These are phyloP conservation scores for Solanum paucissectum DNA, from an alignment of 257 asterid species.

Conservation along the genomic window DNA sequence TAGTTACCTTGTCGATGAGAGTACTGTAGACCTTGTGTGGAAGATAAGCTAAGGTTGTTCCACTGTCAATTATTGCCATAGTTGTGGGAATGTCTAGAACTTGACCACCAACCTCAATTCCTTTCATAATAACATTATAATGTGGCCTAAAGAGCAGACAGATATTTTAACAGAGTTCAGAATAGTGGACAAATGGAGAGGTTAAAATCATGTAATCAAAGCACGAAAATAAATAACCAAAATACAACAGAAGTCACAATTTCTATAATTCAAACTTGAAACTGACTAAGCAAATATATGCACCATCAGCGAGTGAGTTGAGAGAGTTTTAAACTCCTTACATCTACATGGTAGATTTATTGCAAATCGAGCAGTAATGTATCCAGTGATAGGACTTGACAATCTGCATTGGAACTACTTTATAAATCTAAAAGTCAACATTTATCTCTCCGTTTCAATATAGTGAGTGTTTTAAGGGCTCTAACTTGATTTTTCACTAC, in stretches of 20 bases:
- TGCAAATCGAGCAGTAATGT: not conserved
- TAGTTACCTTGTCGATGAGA: constrained; percentile 36
- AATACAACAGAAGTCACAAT: not conserved
- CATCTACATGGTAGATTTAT: not conserved
- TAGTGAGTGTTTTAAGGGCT: not conserved
- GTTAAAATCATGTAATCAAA: not conserved
- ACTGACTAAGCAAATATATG: not conserved
- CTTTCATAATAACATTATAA: constrained; percentile 57
- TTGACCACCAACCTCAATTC: constrained; percentile 73
- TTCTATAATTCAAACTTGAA: not conserved
- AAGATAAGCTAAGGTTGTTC: constrained; percentile 92
- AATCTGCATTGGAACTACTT: not conserved
- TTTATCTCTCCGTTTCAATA: not conserved
- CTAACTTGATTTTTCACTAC: not conserved
- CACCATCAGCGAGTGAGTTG: not conserved
- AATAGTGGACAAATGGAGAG: not conserved
- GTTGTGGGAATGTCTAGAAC: constrained; percentile 49
- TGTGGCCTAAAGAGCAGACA: constrained; percentile 44
- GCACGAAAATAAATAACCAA: not conserved
- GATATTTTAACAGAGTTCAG: not conserved
- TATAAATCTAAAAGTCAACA: not conserved
- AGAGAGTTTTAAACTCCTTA: not conserved
- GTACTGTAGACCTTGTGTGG: constrained; percentile 51
- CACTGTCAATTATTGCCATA: constrained; percentile 82
- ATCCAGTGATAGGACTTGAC: not conserved